These are phyloP conservation scores for Cyberlindnera xylosilytica DNA, from an alignment of 805 yeast genomes.

Conservation along the genomic window DNA sequence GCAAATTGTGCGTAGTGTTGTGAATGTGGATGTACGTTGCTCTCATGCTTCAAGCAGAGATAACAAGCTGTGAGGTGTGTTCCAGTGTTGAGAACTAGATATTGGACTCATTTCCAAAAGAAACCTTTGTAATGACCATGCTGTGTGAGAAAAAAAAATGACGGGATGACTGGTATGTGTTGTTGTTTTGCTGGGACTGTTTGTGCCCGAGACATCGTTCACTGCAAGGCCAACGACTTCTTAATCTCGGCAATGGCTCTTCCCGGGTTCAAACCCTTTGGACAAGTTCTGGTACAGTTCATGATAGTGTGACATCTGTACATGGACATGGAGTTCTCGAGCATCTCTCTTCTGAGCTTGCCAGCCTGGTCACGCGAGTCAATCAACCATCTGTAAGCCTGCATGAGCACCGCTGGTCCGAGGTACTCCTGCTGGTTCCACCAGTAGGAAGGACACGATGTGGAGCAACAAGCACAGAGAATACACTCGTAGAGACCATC, in stretches of 20 bases:
- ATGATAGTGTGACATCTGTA: slow-evolving; percentile 99
- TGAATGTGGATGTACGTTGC: too few species aligned
- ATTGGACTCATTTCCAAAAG: too few species aligned
- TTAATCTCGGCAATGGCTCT: slow-evolving; percentile 95
- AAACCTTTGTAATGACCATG: background rate
- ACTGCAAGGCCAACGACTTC: slow-evolving; percentile 74
- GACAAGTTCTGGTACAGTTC: slow-evolving; percentile 98
- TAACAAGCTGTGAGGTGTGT: too few species aligned
- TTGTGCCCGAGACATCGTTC: too few species aligned
- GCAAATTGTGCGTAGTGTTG: background rate
- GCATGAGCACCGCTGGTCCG: slow-evolving; percentile 99
- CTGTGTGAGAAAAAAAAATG: background rate
- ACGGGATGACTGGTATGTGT: too few species aligned
- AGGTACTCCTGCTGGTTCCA: slow-evolving; percentile 99
- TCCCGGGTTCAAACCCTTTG: slow-evolving; percentile 98
- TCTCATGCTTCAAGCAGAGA: too few species aligned
- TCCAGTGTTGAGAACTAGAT: too few species aligned
- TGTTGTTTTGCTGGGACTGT: too few species aligned
- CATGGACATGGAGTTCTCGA: slow-evolving; percentile 94
- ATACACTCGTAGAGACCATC: slow-evolving; percentile 98
- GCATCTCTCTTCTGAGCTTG: slow-evolving; percentile 74
- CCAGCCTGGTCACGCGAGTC: slow-evolving; percentile 96
- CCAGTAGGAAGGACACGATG: slow-evolving; percentile 99
- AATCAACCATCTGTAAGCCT: slow-evolving; percentile 98
- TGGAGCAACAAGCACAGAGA: slow-evolving; percentile 97